Evolutionary conservation across 2,329 filamentous ascomycete genomes (phyloP), one percentile per base, ranked within the genome.

Genomic region (Xylariaceae sp.): DNA sequence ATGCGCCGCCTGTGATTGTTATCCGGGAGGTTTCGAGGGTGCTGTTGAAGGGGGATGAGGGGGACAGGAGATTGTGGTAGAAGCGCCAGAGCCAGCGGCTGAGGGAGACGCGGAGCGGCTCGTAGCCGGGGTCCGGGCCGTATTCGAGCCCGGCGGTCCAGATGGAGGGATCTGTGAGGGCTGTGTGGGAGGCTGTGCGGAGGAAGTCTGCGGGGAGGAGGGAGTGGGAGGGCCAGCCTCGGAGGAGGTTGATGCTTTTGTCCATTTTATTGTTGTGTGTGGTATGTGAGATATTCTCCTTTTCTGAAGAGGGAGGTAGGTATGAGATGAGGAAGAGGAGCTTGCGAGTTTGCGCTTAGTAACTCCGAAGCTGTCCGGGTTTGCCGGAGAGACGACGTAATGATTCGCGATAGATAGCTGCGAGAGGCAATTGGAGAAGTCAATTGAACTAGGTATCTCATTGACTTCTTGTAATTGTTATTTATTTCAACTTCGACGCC

Each of bases 1-100:
- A 90, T 2, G 92, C 92, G 13, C 92, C 92, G 50, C 92, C 91
- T 0, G 89, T 90, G 71, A 96, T 87, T 70, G 87, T 89, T 56
- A 96, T 87, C 37, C 90, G 81, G 2, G 84, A 78, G 3, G 51
- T 39, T 8, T 35, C 48, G 6, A 18, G 17, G 7, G n/a, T n/a
- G 4, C 17, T 34, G 6, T 17, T n/a, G 6, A 18, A 17, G 60
- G 57, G 2, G 69, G 69, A n/a, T 42, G 8, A 5, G 11, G 53
- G 35, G 15, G 54, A 34, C 2, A 53, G 44, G 13, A 48, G 47
- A 23, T 39, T 4, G 45, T 90, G 23, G 23, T 30, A 93, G 68
- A 87, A 87, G 0, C 70, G 66, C 1, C 78, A 81, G 47, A 96
- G 77, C 89, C 90, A 96, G 45, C 74, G 70, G 2, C 90, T 87